A percentile compares a stretch with the other conserved stretches of the same genome.
Evolutionary conservation across 1,284 basidiomycete genomes (phyloP).

Genomic region (Trichosporon sp.): DNA sequence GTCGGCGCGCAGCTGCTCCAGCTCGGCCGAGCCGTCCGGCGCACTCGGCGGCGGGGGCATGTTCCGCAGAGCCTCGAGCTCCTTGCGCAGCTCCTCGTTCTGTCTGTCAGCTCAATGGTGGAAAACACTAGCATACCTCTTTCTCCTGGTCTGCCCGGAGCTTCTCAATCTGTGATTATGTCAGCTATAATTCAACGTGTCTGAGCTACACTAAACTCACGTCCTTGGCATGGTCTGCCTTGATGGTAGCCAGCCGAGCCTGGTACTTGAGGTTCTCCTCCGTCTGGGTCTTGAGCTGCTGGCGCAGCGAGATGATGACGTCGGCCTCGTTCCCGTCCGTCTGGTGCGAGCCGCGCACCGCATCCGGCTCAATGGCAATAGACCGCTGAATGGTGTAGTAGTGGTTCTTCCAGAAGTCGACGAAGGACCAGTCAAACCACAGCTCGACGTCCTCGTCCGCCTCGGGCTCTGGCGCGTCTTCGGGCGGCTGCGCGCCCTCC

Average conservation of each 20-base stretch:
- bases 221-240: constrained; percentile 2
- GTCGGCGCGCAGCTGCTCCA: constrained; percentile 28
- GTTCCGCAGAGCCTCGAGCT: constrained; percentile 35
- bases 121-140: constrained; percentile 44
- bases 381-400: constrained; percentile 60
- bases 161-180: background rate
- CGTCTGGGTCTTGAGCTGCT: constrained; percentile 71
- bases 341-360: constrained; percentile 45
- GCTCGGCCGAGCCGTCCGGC: constrained; percentile 20
- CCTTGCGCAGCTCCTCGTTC: constrained; percentile 40
- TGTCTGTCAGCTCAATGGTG: constrained; percentile 14
- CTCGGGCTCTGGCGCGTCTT: constrained; percentile 31
- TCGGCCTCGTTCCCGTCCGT: constrained; percentile 73
- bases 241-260: constrained; percentile 14
- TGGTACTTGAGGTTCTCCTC: constrained; percentile 55
- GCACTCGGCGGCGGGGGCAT: constrained; percentile 18
- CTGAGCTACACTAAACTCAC: background rate
- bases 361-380: constrained; percentile 53
- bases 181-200: background rate
- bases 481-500: constrained; percentile 13
- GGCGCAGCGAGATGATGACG: constrained; percentile 71
- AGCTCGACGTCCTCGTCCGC: constrained; percentile 69
- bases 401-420: constrained; percentile 99
- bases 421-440: constrained; percentile 97
- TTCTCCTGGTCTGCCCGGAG: constrained; percentile 37